phyloP scores from a whole-genome alignment of 2,329 filamentous ascomycete species.

The Paraconiothyrium brasiliense region DNA sequence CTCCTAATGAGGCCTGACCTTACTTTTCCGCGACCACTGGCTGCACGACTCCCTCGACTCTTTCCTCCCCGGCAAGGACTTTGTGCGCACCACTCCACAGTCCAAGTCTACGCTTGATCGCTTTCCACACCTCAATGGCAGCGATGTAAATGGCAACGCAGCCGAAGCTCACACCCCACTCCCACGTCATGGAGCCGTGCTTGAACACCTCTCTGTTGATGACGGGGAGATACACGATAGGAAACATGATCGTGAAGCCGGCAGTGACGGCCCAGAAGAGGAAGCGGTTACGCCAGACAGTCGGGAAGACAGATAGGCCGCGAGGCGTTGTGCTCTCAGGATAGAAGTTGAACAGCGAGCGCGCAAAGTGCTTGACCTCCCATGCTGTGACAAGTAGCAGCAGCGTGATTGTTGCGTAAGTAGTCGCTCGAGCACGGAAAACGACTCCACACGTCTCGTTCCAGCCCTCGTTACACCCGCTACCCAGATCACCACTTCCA shows the following conservation, averaged over 20 bases:
- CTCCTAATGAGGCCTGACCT: background rate
- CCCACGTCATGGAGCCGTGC: slow-evolving; percentile 55
- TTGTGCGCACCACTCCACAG: slow-evolving; percentile 46
- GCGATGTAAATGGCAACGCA: slow-evolving; percentile 53
- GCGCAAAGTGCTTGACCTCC: slow-evolving; percentile 58
- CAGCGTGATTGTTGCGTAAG: slow-evolving; percentile 56
- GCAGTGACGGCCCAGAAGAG: slow-evolving; percentile 56
- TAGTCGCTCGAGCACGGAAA: slow-evolving; percentile 62
- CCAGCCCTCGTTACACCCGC: slow-evolving; percentile 56
- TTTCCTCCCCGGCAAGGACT: slow-evolving; percentile 44
- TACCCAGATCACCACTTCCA: slow-evolving; percentile 54
- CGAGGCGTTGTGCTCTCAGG: slow-evolving; percentile 41
- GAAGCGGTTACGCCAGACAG: slow-evolving; percentile 55
- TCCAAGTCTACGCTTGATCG: slow-evolving; percentile 51
- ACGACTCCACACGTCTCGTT: slow-evolving; percentile 54
- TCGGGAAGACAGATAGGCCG: slow-evolving; percentile 48
- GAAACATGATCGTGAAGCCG: slow-evolving; percentile 54
- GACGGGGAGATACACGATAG: slow-evolving; percentile 57
- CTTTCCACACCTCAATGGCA: slow-evolving; percentile 58
- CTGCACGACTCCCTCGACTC: slow-evolving; percentile 27
- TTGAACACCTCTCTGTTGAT: slow-evolving; percentile 59
- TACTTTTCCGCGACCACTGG: slow-evolving; percentile 13
- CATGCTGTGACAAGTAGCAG: slow-evolving; percentile 58
- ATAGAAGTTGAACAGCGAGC: slow-evolving; percentile 57
- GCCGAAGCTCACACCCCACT: slow-evolving; percentile 57